phyloP scores from a whole-genome alignment of 2,329 filamentous ascomycete species.

The Aureobasidium uvarum region DNA sequence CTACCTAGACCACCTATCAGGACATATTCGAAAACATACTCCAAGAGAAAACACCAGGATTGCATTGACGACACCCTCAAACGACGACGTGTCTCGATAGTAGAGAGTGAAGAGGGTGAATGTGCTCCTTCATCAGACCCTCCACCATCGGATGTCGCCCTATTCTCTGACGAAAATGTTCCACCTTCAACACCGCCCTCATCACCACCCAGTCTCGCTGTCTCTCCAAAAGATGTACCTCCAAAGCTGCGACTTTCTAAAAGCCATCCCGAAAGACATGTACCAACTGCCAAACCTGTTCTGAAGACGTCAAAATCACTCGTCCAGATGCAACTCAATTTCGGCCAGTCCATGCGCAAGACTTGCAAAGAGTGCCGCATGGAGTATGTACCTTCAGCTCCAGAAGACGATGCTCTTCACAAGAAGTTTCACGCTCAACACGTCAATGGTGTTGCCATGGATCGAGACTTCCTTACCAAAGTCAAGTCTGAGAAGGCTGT shows the following conservation, averaged over 20 bases:
- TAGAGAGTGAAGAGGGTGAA: constrained; percentile 6
- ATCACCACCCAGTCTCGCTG: constrained; percentile 46
- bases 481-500: constrained; percentile 24
- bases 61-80: constrained; percentile 17
- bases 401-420: constrained; percentile 61
- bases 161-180: constrained; percentile 33
- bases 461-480: constrained; percentile 55
- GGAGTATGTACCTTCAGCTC: constrained; percentile 63
- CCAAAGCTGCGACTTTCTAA: constrained; percentile 34
- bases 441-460: constrained; percentile 59
- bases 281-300: neutral
- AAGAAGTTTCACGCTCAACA: constrained; percentile 64
- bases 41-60: constrained; percentile 18
- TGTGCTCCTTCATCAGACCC: constrained; percentile 14
- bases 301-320: constrained; percentile 38
- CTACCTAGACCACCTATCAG: neutral
- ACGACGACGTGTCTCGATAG: constrained; percentile 26
- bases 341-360: constrained; percentile 56
- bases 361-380: constrained; percentile 62
- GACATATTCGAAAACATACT: constrained; percentile 24
- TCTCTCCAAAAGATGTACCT: constrained; percentile 31
- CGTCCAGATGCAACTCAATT: constrained; percentile 61
- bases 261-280: neutral
- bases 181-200: constrained; percentile 51
- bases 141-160: constrained; percentile 30